phyloP scores from a whole-genome alignment of 768 basidiomycete species.

The Lactarius indigo region DNA sequence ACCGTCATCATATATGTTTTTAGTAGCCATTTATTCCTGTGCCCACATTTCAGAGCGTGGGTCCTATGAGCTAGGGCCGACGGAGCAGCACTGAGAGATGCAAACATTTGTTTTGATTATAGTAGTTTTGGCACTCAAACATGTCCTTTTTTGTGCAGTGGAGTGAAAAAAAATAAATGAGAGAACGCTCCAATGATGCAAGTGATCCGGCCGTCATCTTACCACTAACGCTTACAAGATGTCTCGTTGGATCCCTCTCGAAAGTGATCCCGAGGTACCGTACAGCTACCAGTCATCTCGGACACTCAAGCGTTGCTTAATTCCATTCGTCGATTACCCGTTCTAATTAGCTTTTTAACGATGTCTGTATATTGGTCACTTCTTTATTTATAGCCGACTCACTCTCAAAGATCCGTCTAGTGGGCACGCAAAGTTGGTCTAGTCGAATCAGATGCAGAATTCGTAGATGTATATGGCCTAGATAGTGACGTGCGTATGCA shows the following conservation, averaged over 20 bases:
- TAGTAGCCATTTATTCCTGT: not conserved
- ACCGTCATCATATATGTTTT: not conserved
- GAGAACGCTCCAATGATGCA: not conserved
- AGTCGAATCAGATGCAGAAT: conserved; percentile 11
- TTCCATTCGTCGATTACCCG: conserved; percentile 30
- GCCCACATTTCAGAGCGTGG: not conserved
- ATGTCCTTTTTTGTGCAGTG: not conserved
- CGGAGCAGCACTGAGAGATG: too few species aligned
- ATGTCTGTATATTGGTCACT: conserved; percentile 7
- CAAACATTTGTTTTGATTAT: too few species aligned
- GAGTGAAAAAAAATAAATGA: not conserved
- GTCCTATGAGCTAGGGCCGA: not conserved
- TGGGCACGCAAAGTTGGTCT: conserved; percentile 10
- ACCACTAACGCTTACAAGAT: not conserved
- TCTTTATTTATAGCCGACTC: conserved; percentile 7
- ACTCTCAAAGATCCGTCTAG: conserved; percentile 30
- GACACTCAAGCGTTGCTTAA: conserved; percentile 16
- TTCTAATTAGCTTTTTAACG: conserved; percentile 13
- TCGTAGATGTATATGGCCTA: conserved; percentile 24
- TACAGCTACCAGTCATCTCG: not conserved
- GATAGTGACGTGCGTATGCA: conserved; percentile 19
- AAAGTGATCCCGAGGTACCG: conserved; percentile 62
- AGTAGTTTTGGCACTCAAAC: not conserved
- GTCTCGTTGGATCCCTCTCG: conserved; percentile 68
- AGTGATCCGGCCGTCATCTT: not conserved